Base-by-base conservation (phyloP, 768 basidiomycete genomes). In the Russula abietina region DNA sequence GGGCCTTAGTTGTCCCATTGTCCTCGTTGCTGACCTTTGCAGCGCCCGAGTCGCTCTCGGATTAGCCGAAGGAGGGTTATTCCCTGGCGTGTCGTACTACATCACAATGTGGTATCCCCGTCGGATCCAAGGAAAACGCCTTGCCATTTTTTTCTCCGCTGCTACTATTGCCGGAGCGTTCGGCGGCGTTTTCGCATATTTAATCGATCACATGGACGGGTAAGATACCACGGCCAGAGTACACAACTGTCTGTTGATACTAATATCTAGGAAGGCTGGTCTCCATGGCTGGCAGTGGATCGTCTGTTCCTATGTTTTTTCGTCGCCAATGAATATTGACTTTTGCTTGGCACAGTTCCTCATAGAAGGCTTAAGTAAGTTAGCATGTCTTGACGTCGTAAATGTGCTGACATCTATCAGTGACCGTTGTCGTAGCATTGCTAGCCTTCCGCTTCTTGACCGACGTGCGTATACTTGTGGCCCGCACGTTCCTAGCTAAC, bases 71-170 rank as follows among this genome's bases (percentile, higher is more conserved):
- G 78, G 76, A 50, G 81, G 83, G 17, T 17, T 67, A 36, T 72
- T 71, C 59, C 75, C 78, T 0, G 76, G 76, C 1, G 70, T 79
- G 59, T 74, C 73, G 2, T 81, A 79, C 59, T 78, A 75, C 46
- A 73, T 84, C 49, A 83, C 81, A 12, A 70, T 83, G 54, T 87
- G 85, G 85, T 83, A 89, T 69, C 78, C 82, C 11, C 75, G 81
- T 39, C 73, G 74, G 57, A 85, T 87, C 68, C 79, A 84, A 49
- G 83, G 81, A 19, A 74, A 73, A 67, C 79, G 85, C 30, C 78
- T 85, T 59, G 83, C 85, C 4, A 75, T 87, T 41, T 86, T 87
- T 75, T 85, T 85, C 70, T 80, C 80, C 22, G 83, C 84, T 41
- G 83, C 84, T 12, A 84, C 83, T 1, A 69, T 81, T 39, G 80